Evolutionary conservation across 2,329 filamentous ascomycete species (phyloP), one percentile per base, ranked within the genome.

Genomic region (Penicillium sp.): DNA sequence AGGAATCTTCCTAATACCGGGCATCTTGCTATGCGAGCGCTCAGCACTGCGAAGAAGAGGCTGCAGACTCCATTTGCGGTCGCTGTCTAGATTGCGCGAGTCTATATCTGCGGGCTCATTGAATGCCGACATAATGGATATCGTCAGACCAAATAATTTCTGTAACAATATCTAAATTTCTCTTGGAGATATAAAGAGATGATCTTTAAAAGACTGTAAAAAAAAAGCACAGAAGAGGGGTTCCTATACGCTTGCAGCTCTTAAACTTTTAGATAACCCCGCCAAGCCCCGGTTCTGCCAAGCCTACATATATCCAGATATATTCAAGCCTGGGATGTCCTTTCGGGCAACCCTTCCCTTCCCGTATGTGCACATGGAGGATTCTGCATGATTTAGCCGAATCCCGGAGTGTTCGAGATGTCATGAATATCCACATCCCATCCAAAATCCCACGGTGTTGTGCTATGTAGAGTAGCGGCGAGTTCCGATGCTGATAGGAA

Each of bases 1-100:
- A 0, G 85, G 85, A 4, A 87, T 76, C 56, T 78, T 82, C 33
- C 80, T 76, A 13, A 88, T 69, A 9, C 81, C 82, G 0, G 85
- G 85, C 25, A 84, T 75, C 5, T 78, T 77, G 48, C 76, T 68
- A 68, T 86, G 83, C 49, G 80, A 82, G 48, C 61, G 64, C 31
- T 77, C 76, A 1, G 78, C 79, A 60, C 68, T 70, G n/a, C 66
- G 66, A 35, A 77, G 56, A n/a, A 77, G 62, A 3, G 67, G 63
- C 19, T 65, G 65, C 38, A 69, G 39, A 6, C 58, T 66, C 71
- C 71, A 73, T 68, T 65, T 72, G 13, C 55, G 61, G 8, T 70
- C 59, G 19, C 56, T 41, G 25, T 63, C 57, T 9, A 57, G 15
- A 49, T 57, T 55, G 10, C 10, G 49, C 12, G 50, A 36, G 25